These are phyloP conservation scores for Coemansia asiatica DNA, from an alignment of 192 early-diverging fungal genomes.

Conservation along the genomic window DNA sequence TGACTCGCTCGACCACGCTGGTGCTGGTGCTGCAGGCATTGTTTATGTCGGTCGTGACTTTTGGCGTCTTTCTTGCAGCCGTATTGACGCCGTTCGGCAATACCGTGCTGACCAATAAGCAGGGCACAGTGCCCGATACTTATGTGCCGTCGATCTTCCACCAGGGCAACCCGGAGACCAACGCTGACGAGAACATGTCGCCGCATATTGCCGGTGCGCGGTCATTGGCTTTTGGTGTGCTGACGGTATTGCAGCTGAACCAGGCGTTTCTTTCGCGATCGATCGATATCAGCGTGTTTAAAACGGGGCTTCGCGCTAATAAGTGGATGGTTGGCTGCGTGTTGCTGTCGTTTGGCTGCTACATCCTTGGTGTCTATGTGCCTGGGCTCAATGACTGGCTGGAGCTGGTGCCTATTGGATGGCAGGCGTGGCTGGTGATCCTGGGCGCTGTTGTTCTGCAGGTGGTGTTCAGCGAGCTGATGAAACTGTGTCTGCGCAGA, in stretches of 20 bases:
- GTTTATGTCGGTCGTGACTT: constrained; percentile 64
- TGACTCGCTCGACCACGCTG: constrained; percentile 62
- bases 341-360: constrained; percentile 63
- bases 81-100: constrained; percentile 53
- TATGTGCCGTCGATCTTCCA: constrained; percentile 52
- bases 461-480: constrained; percentile 59
- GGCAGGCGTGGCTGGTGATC: constrained; percentile 67
- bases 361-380: constrained; percentile 79
- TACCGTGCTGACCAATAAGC: constrained; percentile 27
- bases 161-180: constrained; percentile 44
- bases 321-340: constrained; percentile 79
- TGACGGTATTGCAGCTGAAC: constrained; percentile 85
- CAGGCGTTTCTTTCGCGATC: constrained; percentile 85
- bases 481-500: constrained; percentile 60
- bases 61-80: constrained; percentile 62
- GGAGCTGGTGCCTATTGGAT: constrained; percentile 58
- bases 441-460: constrained; percentile 59
- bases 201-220: constrained; percentile 53
- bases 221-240: constrained; percentile 68
- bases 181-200: constrained; percentile 40
- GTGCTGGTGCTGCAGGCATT: constrained; percentile 75
- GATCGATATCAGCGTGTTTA: constrained; percentile 71
- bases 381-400: constrained; percentile 67
- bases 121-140: constrained; percentile 16
- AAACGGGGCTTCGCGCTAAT: constrained; percentile 73